phyloP scores from a whole-genome alignment of 2,329 filamentous ascomycete species.

The Teratosphaeria viscida region DNA sequence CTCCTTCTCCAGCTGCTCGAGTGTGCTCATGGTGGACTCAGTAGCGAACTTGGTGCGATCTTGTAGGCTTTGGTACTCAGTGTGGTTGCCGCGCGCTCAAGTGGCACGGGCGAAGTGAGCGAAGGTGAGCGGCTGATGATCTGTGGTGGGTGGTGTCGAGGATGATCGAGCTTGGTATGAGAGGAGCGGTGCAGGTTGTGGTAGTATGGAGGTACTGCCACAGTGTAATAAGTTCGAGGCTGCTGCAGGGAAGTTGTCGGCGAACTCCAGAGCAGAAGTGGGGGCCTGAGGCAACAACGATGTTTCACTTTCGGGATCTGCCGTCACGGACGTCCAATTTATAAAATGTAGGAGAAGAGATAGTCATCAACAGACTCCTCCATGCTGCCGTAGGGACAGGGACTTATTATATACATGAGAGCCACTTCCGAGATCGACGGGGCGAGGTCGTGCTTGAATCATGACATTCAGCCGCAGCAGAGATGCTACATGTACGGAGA shows the following conservation, averaged over 20 bases:
- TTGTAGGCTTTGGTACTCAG: slow-evolving; percentile 5
- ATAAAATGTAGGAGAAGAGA: too few species aligned
- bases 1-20: slow-evolving; percentile 66
- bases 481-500: neutral
- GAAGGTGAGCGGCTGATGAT: neutral
- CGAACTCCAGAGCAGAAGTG: neutral
- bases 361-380: neutral
- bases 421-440: neutral
- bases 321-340: too few species aligned
- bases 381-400: neutral
- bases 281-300: neutral
- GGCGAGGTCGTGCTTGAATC: neutral
- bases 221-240: too few species aligned
- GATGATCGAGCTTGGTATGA: neutral
- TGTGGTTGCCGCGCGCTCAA: neutral
- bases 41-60: slow-evolving; percentile 4
- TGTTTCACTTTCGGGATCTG: neutral
- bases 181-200: neutral
- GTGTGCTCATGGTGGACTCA: slow-evolving; percentile 33
- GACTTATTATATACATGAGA: neutral
- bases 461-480: neutral
- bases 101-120: neutral
- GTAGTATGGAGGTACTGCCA: neutral
- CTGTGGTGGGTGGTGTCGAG: neutral
- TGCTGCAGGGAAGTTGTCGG: neutral